Evolutionary conservation across 2,329 filamentous ascomycete species (phyloP), one percentile per base, ranked within the genome.

Genomic region (Fusarium nelsonii): DNA sequence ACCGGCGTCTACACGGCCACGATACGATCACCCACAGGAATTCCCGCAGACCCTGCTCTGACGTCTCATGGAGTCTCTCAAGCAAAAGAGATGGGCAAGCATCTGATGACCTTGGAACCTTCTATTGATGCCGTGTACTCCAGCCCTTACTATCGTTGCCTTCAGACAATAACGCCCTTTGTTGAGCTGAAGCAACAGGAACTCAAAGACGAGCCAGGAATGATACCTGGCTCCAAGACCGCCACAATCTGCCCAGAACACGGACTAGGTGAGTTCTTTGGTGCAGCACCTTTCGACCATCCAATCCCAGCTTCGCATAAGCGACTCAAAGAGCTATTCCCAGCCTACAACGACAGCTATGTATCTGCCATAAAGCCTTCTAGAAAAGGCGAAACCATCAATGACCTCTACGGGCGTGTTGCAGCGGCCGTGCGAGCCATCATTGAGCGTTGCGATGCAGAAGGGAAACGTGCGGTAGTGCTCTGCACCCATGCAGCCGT

Each of bases 401-500:
- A 86, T 1, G 87, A 93, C 74, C 85, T 99, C 18, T 94, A 98
- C 78, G 86, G 93, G 73, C 90, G 96, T 39, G 84, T 95, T 30
- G 91, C 92, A 6, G 88, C 87, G 45, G 88, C 90, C 3, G 81
- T 97, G 41, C 82, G 87, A 43, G 85, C 85, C 46, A 88, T 97
- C 70, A 91, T 97, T 70, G 84, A 86, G 30, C 85, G 88, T 54
- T 89, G 92, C 62, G 94, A 97, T 76, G 78, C 80, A n/a, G 85
- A 91, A 49, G 87, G 89, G n/a, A 83, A 87, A 39, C 88, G 87
- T 73, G 86, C 92, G 0, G 84, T 97, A 26, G 79, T 97, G 40
- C 84, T 99, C 39, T 97, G 93, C 80, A 91, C 92, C 2, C 96
- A 99, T 81, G 96, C 96, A 2, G 96, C 96, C 6, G 89, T 91